Evolutionary conservation across 176 grass and related monocot species (phyloP), one percentile per base, ranked within the genome.

Genomic region (Oryza coarctata): DNA sequence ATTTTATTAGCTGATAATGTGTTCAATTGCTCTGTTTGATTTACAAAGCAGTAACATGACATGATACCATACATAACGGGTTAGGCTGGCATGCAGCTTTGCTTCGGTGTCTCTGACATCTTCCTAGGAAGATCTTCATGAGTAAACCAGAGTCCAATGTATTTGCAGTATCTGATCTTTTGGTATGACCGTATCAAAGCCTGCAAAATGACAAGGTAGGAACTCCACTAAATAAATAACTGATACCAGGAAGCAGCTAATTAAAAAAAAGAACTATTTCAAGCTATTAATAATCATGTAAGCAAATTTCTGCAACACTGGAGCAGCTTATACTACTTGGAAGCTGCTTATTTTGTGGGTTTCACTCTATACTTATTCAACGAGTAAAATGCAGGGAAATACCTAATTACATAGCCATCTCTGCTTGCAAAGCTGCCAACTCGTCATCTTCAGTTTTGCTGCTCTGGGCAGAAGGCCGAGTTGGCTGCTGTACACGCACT

Each of bases 381-480:
- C 23, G 35, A 29, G 12, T 45, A 78, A 60, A 45, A 63, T 14
- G 73, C 18, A 13, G 44, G 75, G 7, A 62, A 44, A 17, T 88
- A 91, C 92, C 86, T 88, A 84, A 86, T 76, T 94, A 94, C 90
- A 92, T 92, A 62, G 94, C 90, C 94, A 94, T 97, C 82, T 97
- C 94, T 70, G 92, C 94, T 82, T 97, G 92, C 87, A 94, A 81
- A 61, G 90, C 90, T n/a, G 94, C 90, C 41, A 97, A 78, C 55
- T 97, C 94, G 78, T 94, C 94, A 39, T 92, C 94, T 74, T 97
- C 92, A 0, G 94, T 79, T 64, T 87, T 94, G 52, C 83, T 88
- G 40, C 76, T 86, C 78, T 86, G 83, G 12, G 86, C 83, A 87
- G 89, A 64, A 63, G 94, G 92, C 70, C 80, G 81, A 84, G 81